Conservation (phyloP, 2,329 filamentous ascomycete genomes). For the Pseudogymnoascus pannorum region DNA sequence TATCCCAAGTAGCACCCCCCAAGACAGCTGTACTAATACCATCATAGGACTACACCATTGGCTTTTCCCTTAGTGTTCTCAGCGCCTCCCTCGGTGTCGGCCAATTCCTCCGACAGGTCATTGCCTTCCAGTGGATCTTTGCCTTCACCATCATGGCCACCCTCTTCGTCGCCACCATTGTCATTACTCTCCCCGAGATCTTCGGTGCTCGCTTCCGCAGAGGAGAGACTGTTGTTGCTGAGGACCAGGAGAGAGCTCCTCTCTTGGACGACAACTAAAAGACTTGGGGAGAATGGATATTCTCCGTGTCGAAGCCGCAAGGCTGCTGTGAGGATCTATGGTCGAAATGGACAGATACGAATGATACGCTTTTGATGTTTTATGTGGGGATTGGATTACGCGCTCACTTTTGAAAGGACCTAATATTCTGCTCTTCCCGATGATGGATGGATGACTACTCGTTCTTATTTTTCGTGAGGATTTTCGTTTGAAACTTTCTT, state of each 20-base stretch:
- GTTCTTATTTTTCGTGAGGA: neutral
- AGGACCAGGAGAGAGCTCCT: constrained; percentile 47
- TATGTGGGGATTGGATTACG: neutral
- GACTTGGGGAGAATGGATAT: neutral
- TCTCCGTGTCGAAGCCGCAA: neutral
- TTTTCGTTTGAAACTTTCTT: neutral
- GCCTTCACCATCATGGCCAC: constrained; percentile 74
- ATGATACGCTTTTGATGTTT: neutral
- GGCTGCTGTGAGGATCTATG: neutral
- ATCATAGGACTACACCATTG: constrained; percentile 59
- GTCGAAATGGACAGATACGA: constrained; percentile 1
- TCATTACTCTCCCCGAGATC: constrained; percentile 57
- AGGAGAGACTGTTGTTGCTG: constrained; percentile 40
- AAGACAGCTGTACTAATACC: neutral
- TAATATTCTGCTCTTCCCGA: neutral
- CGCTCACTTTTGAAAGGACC: neutral
- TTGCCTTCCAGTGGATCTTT: constrained; percentile 89
- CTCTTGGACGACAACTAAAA: constrained; percentile 43
- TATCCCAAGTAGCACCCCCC: constrained; percentile 3
- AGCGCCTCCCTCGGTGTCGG: constrained; percentile 67
- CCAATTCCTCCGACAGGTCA: constrained; percentile 64
- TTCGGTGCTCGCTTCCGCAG: constrained; percentile 46
- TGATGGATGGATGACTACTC: neutral
- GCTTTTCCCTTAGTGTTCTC: constrained; percentile 69
- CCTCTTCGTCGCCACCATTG: constrained; percentile 61